Percentiles rank a stretch among this genome's conserved stretches.
Evolutionary conservation across 495 filamentous ascomycete species (phyloP).

Genomic region (Neurospora sp.): DNA sequence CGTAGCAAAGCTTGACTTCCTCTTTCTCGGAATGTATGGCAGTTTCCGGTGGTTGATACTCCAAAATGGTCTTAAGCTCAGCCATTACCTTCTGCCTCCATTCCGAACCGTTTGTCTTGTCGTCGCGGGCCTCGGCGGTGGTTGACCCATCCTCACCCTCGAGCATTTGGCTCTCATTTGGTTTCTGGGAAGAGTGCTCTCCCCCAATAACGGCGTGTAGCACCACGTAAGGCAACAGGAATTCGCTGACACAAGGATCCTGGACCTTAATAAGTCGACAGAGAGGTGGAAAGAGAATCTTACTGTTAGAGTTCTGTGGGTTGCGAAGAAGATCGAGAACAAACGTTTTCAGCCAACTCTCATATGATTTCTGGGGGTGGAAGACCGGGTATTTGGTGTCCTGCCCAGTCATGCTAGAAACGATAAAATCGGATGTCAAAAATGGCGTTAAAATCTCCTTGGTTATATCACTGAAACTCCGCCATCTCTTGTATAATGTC

Average conservation of each 20-base stretch:
- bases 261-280: conserved; percentile 70
- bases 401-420: conserved; percentile 46
- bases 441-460: conserved; percentile 79
- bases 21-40: conserved; percentile 48
- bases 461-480: conserved; percentile 58
- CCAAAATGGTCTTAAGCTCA: conserved; percentile 63
- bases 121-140: background rate
- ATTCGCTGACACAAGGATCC: conserved; percentile 73
- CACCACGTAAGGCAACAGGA: conserved; percentile 75
- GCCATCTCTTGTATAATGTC: conserved; percentile 57
- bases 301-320: conserved; percentile 55
- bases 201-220: conserved; percentile 62
- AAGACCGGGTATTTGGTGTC: conserved; percentile 70
- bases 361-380: conserved; percentile 50
- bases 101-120: conserved; percentile 39
- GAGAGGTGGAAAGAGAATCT: conserved; percentile 67
- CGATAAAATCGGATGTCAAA: conserved; percentile 66
- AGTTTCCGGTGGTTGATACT: conserved; percentile 45
- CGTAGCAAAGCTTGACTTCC: conserved; percentile 67
- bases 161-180: background rate
- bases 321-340: conserved; percentile 73
- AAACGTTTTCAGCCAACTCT: conserved; percentile 68
- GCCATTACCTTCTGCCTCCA: conserved; percentile 55
- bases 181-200: conserved; percentile 13
- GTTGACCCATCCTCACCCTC: background rate